Conservation (phyloP, 352 stramenopile genomes). For the Achlya hypogyna region DNA sequence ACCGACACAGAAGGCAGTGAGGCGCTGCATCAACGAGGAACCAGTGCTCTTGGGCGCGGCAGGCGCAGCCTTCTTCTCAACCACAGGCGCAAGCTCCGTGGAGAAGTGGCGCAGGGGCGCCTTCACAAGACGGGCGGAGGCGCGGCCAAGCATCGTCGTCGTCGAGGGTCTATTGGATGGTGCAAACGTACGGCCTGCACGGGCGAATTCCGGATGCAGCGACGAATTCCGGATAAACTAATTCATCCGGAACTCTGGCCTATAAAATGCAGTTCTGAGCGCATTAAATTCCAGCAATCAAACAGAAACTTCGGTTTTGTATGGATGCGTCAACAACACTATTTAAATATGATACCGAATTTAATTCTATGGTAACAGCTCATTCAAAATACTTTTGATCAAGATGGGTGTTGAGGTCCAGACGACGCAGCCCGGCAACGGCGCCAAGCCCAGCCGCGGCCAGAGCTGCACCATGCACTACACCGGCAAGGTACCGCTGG, state of each 20-base stretch:
- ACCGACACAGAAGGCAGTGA: constrained; percentile 8
- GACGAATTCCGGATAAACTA: too few species aligned
- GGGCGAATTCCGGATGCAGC: neutral
- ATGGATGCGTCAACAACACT: neutral
- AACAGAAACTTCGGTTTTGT: neutral
- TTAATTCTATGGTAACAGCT: neutral
- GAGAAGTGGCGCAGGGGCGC: constrained; percentile 3
- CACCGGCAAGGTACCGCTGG: constrained; percentile 55
- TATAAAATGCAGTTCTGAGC: neutral
- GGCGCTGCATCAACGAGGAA: constrained; percentile 6
- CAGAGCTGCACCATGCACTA: constrained; percentile 81
- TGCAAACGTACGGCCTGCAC: neutral
- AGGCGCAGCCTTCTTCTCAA: neutral
- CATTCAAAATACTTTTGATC: neutral
- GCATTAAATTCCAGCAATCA: neutral
- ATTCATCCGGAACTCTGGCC: neutral
- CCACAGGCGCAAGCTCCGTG: neutral
- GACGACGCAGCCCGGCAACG: constrained; percentile 9
- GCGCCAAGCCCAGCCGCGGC: constrained; percentile 29
- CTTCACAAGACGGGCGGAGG: neutral
- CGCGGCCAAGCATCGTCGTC: constrained; percentile 1
- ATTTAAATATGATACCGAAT: neutral
- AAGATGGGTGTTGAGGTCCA: constrained; percentile 12
- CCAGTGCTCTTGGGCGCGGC: neutral
- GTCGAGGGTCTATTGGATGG: neutral